Conservation (phyloP, 2,329 filamentous ascomycete genomes). For the Fusarium transvaalense region DNA sequence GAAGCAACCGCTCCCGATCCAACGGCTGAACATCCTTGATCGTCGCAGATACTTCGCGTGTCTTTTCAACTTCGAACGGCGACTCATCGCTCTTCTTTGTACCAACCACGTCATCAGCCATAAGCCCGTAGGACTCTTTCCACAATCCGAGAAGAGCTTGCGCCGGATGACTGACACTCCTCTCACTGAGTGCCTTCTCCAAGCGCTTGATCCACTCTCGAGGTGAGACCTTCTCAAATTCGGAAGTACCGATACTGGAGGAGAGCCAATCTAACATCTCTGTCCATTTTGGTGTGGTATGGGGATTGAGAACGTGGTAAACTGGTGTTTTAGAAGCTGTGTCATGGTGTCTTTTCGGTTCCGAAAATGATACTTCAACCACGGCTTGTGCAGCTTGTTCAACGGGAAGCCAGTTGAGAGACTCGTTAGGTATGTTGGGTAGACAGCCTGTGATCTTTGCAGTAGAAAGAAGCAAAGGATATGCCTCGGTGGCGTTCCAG, state of each 20-base stretch:
- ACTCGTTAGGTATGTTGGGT: constrained; percentile 38
- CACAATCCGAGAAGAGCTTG: constrained; percentile 44
- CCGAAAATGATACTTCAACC: constrained; percentile 50
- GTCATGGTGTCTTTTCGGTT: not conserved
- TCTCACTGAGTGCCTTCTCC: constrained; percentile 13
- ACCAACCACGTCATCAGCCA: not conserved
- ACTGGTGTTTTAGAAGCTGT: constrained; percentile 1
- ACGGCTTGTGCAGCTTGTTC: constrained; percentile 59
- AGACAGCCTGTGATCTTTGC: constrained; percentile 56
- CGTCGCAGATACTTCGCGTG: constrained; percentile 14
- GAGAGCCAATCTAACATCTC: constrained; percentile 43
- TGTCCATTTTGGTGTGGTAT: constrained; percentile 34
- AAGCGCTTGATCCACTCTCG: constrained; percentile 36
- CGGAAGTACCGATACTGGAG: not conserved
- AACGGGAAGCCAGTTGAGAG: constrained; percentile 63
- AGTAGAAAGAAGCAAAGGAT: constrained; percentile 64
- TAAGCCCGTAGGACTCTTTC: constrained; percentile 26
- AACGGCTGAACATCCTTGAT: constrained; percentile 32
- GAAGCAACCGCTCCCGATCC: constrained; percentile 23
- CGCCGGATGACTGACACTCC: constrained; percentile 26
- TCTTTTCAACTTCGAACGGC: constrained; percentile 25
- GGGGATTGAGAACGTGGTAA: constrained; percentile 45
- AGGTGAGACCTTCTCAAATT: constrained; percentile 19
- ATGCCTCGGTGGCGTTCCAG: constrained; percentile 66
- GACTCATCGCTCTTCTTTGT: rapidly evolving